Evolutionary conservation across 176 grass and related monocot genomes (phyloP), one percentile per base, ranked within the genome.

Genomic region (Rhynchospora breviuscula): DNA sequence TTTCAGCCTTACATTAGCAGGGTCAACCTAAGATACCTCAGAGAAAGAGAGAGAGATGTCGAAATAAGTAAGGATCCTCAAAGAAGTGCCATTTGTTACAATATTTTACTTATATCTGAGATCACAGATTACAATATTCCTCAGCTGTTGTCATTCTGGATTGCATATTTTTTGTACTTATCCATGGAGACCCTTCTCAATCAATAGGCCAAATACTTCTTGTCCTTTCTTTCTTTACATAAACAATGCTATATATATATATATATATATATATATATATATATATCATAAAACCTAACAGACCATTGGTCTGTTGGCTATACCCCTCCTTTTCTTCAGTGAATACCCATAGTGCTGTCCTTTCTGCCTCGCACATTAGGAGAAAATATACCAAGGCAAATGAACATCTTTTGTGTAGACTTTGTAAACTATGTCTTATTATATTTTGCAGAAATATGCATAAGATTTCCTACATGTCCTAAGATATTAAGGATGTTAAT

Each of bases 1-100:
- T 68, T 91, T 63, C 67, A 56, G 83, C 81, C 89, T 90, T 21
- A 99, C 78, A 88, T 99, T 99, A 85, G 84, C 92, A 63, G 91
- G 89, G 61, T 95, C 93, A 43, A 99, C 96, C 93, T 99, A 85
- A 4, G 56, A 77, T 56, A 56, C 54, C 51, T 77, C 73, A 31
- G 11, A 78, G 47, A 56, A n/a, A 77, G 47, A 62, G 7, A 25
- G 19, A 52, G 49, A 52, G 49, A 52, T 52, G 59, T 23, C 59
- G 21, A 10, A 62, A 62, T 23, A 62, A 23, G 9, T 48, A 52
- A 25, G 19, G 44, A 75, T 14, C 49, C 35, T 47, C 51, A 78
- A 2, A 4, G 8, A 57, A 56, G 52, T 26, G 22, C 67, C 8
- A 71, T 29, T 54, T 22, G 8, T 47, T 72, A 72, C 68, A 17